Evolutionary conservation across 148 eudicot genomes (phyloP).

Genomic region (Cornus suecica): DNA sequence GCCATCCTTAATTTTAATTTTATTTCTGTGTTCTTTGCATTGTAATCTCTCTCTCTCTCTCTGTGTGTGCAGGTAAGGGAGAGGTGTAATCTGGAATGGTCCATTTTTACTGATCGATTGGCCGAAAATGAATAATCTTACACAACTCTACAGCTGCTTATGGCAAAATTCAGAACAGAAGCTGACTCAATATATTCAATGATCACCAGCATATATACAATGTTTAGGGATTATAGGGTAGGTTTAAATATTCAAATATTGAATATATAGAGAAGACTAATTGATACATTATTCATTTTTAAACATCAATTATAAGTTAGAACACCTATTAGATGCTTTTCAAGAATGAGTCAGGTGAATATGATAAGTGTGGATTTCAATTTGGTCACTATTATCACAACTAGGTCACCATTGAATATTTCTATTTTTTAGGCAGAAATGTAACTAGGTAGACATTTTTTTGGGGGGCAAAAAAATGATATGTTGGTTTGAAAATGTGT

Average conservation of each 20-base stretch:
- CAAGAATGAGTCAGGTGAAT: too few relatives aligned
- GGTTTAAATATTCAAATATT: not conserved
- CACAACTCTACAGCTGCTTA: constrained; percentile 16
- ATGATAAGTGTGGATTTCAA: too few relatives aligned
- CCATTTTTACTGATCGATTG: constrained; percentile 37
- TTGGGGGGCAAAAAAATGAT: too few relatives aligned
- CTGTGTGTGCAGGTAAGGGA: constrained; percentile 32
- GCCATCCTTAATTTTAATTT: not conserved
- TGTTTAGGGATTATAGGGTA: not conserved
- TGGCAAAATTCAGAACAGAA: not conserved
- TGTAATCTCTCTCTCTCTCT: not conserved
- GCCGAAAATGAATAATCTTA: constrained; percentile 24
- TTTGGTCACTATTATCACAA: too few relatives aligned
- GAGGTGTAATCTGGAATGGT: constrained; percentile 44
- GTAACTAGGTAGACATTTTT: too few relatives aligned
- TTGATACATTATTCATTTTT: not conserved
- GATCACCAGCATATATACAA: not conserved
- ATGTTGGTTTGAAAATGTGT: not conserved
- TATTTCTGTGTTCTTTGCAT: not conserved
- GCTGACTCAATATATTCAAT: not conserved
- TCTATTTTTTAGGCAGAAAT: too few relatives aligned
- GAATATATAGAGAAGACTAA: not conserved
- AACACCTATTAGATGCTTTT: not conserved
- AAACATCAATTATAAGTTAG: not conserved
- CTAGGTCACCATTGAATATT: too few relatives aligned